These are phyloP conservation scores for Microdochium trichocladiopsis DNA, from an alignment of 2,329 filamentous ascomycete genomes.

Conservation along the genomic window DNA sequence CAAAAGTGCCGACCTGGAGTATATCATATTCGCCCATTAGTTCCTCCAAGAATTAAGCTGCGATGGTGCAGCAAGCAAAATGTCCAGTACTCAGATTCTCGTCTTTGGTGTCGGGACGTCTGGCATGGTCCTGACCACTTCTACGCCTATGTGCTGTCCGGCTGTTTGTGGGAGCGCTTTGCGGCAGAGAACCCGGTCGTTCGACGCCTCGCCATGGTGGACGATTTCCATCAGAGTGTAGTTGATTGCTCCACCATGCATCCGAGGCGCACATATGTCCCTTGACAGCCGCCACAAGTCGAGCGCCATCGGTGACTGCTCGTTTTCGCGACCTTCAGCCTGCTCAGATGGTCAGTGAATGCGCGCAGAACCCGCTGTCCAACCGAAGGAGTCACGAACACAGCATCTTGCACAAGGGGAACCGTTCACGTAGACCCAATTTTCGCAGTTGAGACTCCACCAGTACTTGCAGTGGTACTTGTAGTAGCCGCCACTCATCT, in stretches of 20 bases:
- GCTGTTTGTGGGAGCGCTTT: slow-evolving; percentile 9
- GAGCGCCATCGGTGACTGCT: slow-evolving; percentile 18
- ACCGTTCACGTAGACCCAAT: slow-evolving; percentile 48
- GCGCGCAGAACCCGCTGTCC: slow-evolving; percentile 1
- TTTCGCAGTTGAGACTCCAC: slow-evolving; percentile 40
- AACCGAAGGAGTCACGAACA: slow-evolving; percentile 25
- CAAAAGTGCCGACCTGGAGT: too few species aligned
- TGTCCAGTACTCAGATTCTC: too few species aligned
- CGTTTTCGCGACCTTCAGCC: slow-evolving; percentile 42
- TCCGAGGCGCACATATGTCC: slow-evolving; percentile 37
- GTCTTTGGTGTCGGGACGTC: too few species aligned
- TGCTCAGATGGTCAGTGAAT: slow-evolving; percentile 14
- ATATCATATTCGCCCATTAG: too few species aligned
- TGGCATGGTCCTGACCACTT: too few species aligned
- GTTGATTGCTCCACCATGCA: slow-evolving; percentile 35
- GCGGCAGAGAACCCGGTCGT: slow-evolving; percentile 29
- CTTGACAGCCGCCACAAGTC: slow-evolving; percentile 21
- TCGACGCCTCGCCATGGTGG: slow-evolving; percentile 25
- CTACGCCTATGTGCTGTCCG: too few species aligned
- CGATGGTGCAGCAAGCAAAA: too few species aligned
- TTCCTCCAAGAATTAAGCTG: too few species aligned
- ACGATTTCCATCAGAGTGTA: slow-evolving; percentile 41
- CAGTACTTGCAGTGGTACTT: slow-evolving; percentile 51
- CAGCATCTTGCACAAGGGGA: slow-evolving; percentile 41
- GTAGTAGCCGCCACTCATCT: slow-evolving; percentile 38